These are phyloP conservation scores for Penicillium olsonii DNA, from an alignment of 2,329 filamentous ascomycete species.

Conservation along the genomic window DNA sequence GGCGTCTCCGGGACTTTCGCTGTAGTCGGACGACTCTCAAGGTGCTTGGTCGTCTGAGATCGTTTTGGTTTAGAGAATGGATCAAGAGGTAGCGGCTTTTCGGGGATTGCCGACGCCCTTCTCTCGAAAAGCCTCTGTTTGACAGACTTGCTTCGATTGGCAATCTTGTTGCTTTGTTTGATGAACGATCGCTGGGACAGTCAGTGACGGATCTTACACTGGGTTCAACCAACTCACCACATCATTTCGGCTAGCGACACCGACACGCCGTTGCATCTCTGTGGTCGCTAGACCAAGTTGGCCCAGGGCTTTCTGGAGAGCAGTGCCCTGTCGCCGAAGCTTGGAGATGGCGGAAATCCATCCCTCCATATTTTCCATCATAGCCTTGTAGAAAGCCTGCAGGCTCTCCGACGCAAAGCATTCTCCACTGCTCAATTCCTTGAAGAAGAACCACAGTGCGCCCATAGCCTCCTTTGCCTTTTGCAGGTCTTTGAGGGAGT, in stretches of 20 bases:
- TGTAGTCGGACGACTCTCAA: constrained; percentile 6
- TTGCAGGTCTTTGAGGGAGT: constrained; percentile 74
- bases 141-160: constrained; percentile 23
- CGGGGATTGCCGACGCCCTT: constrained; percentile 10
- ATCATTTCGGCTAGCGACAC: constrained; percentile 74
- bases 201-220: constrained; percentile 4
- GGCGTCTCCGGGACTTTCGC: constrained; percentile 20
- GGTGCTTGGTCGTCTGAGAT: constrained; percentile 12
- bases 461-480: constrained; percentile 75
- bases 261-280: constrained; percentile 84
- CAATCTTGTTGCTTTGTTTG: constrained; percentile 9
- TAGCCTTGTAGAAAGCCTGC: constrained; percentile 77
- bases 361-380: constrained; percentile 89
- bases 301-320: constrained; percentile 68
- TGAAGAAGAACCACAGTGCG: constrained; percentile 75
- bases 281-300: constrained; percentile 75
- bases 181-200: constrained; percentile 24
- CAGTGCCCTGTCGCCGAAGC: constrained; percentile 70
- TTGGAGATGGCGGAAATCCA: constrained; percentile 81
- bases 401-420: constrained; percentile 62
- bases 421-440: constrained; percentile 62
- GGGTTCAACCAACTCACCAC: constrained; percentile 56
- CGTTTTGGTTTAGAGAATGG: constrained; percentile 20
- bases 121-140: constrained; percentile 28
- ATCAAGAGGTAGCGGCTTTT: constrained; percentile 36